Percentiles rank a stretch among this genome's conserved stretches.
Evolutionary conservation across 495 filamentous ascomycete species (phyloP).

Genomic region (Margaritispora aquatica): DNA sequence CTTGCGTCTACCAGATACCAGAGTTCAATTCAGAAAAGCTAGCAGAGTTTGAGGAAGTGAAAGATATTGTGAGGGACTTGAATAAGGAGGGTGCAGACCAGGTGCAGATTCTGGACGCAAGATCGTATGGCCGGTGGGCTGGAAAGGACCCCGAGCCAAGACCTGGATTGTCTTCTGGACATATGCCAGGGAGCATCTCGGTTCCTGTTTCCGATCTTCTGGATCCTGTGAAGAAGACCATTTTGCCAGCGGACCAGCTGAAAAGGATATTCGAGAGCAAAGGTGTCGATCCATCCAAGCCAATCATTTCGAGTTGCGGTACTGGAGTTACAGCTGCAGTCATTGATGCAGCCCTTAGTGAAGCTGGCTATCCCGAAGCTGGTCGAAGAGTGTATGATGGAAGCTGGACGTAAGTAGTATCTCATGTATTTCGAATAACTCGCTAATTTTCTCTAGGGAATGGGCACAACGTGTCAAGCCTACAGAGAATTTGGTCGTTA

Average conservation of each 20-base stretch:
- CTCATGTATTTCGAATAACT: background rate
- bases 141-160: conserved; percentile 85
- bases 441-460: conserved; percentile 44
- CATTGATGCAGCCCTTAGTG: conserved; percentile 77
- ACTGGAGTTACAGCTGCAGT: conserved; percentile 94
- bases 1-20: conserved; percentile 48
- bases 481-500: conserved; percentile 49
- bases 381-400: conserved; percentile 85
- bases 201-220: conserved; percentile 75
- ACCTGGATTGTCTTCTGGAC: conserved; percentile 79
- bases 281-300: conserved; percentile 72
- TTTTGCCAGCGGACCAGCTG: conserved; percentile 66
- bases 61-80: conserved; percentile 63
- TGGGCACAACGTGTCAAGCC: conserved; percentile 68
- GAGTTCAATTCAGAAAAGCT: conserved; percentile 42
- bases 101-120: conserved; percentile 86
- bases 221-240: conserved; percentile 73
- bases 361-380: conserved; percentile 63
- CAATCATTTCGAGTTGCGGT: conserved; percentile 85
- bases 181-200: conserved; percentile 83
- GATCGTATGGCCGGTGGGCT: conserved; percentile 70
- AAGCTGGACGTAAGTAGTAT: conserved; percentile 84
- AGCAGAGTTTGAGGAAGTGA: conserved; percentile 68
- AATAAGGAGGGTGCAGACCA: conserved; percentile 74
- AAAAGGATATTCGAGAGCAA: conserved; percentile 68